Conservation (phyloP, 1,284 basidiomycete species). For the Apiotrichum laibachii region DNA sequence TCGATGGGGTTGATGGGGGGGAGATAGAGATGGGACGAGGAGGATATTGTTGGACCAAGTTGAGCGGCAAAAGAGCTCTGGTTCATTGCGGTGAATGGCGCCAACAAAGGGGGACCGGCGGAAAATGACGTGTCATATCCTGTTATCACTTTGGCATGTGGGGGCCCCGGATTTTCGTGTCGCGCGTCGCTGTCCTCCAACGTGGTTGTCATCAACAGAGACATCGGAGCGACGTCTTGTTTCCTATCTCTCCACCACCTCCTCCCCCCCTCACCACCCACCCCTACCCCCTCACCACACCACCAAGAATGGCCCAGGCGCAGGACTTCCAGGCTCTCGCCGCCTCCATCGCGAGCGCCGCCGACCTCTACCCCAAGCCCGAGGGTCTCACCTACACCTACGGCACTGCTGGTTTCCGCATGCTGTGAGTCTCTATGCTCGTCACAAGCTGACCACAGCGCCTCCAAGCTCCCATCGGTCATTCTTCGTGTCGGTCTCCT, state of each 20-base stretch:
- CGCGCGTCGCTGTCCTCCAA: no score
- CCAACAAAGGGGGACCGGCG: no score
- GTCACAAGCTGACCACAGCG: slow-evolving; percentile 55
- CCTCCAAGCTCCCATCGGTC: slow-evolving; percentile 79
- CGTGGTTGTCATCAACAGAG: no score
- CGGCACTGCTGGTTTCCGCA: slow-evolving; percentile 94
- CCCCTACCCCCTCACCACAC: neutral
- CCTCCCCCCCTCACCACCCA: neutral
- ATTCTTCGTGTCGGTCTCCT: slow-evolving; percentile 90
- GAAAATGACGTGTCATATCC: no score
- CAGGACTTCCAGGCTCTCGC: slow-evolving; percentile 32
- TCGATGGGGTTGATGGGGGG: neutral
- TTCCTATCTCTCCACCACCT: slow-evolving; percentile 1
- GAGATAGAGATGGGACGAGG: neutral
- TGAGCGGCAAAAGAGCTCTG: neutral
- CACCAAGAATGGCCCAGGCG: slow-evolving; percentile 9
- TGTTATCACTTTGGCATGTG: no score
- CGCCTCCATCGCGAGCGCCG: slow-evolving; percentile 37
- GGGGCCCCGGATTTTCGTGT: no score
- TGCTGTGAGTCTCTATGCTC: slow-evolving; percentile 63
- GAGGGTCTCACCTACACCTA: slow-evolving; percentile 65
- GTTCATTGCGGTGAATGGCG: no score
- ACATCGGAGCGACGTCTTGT: neutral
- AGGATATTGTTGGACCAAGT: neutral
- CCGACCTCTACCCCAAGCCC: slow-evolving; percentile 53